These are phyloP conservation scores for Edhazardia aedis DNA, from an alignment of 371 early-diverging fungal genomes.

Conservation along the genomic window DNA sequence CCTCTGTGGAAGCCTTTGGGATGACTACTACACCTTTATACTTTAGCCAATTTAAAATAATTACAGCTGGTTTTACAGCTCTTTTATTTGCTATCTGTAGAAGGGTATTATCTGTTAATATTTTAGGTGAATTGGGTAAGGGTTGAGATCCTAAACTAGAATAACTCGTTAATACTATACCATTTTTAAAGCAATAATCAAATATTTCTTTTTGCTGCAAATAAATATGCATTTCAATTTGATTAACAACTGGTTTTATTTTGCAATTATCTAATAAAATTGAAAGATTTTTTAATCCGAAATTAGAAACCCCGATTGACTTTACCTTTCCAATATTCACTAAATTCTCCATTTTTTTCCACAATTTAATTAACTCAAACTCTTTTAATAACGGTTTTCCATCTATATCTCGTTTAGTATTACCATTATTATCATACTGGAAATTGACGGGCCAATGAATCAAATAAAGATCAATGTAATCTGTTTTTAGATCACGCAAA, in stretches of 20 bases:
- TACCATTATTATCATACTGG: constrained; percentile 1
- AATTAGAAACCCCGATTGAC: constrained; percentile 64
- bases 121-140: not conserved
- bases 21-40: not conserved
- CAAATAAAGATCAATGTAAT: constrained; percentile 67
- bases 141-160: constrained; percentile 45
- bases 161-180: constrained; percentile 29
- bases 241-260: constrained; percentile 58
- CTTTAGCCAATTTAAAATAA: not conserved
- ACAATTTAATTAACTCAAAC: constrained; percentile 44
- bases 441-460: constrained; percentile 56
- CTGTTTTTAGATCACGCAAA: constrained; percentile 53
- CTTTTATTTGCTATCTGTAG: not conserved
- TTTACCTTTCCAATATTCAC: constrained; percentile 49
- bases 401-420: not conserved
- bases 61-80: not conserved
- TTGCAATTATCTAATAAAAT: constrained; percentile 51
- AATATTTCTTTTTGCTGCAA: constrained; percentile 30
- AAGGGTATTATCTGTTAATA: not conserved
- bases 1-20: not conserved
- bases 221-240: constrained; percentile 49
- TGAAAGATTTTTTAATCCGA: constrained; percentile 50
- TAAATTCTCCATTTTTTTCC: constrained; percentile 56
- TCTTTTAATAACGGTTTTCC: not conserved
- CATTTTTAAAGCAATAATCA: constrained; percentile 24